phyloP scores from a whole-genome alignment of 768 basidiomycete species.

The Podaxis carcinomalis region DNA sequence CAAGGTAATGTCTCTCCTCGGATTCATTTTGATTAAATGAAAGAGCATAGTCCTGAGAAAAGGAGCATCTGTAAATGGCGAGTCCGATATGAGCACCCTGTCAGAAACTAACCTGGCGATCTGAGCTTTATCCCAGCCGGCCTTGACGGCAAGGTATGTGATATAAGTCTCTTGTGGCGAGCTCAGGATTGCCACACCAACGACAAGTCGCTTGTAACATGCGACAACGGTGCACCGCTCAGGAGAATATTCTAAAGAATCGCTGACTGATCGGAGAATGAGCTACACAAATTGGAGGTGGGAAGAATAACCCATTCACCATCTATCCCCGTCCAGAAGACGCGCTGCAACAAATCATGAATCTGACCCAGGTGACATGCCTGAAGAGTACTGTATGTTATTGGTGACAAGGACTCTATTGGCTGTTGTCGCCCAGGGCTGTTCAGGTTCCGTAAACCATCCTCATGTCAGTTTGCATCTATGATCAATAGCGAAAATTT shows the following conservation, averaged over 20 bases:
- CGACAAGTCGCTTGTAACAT: constrained; percentile 62
- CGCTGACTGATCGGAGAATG: constrained; percentile 45
- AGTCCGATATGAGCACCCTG: not conserved
- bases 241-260: constrained; percentile 63
- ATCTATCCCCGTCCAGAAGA: constrained; percentile 77
- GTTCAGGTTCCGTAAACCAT: constrained; percentile 4
- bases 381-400: constrained; percentile 61
- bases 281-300: constrained; percentile 4
- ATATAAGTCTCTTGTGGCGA: constrained; percentile 82
- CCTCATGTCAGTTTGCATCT: not conserved
- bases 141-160: constrained; percentile 72
- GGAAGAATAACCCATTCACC: constrained; percentile 34
- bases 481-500: constrained; percentile 9
- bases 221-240: constrained; percentile 77
- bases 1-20: constrained; percentile 72
- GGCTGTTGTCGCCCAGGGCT: constrained; percentile 55
- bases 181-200: constrained; percentile 71
- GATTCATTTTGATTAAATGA: constrained; percentile 68
- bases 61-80: constrained; percentile 10
- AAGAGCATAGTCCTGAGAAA: constrained; percentile 66
- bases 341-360: constrained; percentile 61
- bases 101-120: constrained; percentile 58
- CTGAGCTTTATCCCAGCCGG: constrained; percentile 77
- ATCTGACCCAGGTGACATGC: constrained; percentile 60
- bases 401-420: constrained; percentile 42